Conservation (phyloP, 1,139 yeast genomes). For the Protomyces arabidopsidicola region DNA sequence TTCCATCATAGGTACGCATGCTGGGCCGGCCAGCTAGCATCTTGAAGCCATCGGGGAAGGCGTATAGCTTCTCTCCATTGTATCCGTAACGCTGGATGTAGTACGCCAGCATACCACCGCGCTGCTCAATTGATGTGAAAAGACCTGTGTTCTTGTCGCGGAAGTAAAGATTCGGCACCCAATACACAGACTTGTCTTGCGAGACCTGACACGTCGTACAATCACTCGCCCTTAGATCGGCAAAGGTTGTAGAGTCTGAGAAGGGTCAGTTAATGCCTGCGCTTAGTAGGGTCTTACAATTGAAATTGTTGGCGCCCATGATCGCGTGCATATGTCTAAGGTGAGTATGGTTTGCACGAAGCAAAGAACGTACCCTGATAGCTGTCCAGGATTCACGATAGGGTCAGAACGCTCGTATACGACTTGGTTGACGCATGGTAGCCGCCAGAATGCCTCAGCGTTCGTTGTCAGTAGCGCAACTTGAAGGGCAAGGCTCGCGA, state of each 20-base stretch:
- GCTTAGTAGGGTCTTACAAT: not conserved
- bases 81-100: conserved; percentile 28
- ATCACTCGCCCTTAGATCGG: conserved; percentile 9
- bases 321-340: conserved; percentile 26
- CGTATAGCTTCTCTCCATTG: conserved; percentile 21
- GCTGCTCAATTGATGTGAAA: conserved; percentile 16
- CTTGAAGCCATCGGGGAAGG: conserved; percentile 30
- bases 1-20: conserved; percentile 2
- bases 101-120: conserved; percentile 29
- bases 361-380: not conserved
- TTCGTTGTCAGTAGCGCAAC: not conserved
- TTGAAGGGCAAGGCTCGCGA: not conserved
- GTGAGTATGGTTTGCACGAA: not conserved
- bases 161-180: conserved; percentile 28
- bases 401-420: conserved; percentile 26
- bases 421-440: conserved; percentile 18
- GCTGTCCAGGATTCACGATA: conserved; percentile 15
- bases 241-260: conserved; percentile 13
- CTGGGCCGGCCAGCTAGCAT: conserved; percentile 29
- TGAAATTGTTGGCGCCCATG: conserved; percentile 25
- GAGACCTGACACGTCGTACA: conserved; percentile 28
- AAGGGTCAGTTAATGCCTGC: not conserved
- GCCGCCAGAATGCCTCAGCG: conserved; percentile 17
- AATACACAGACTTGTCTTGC: conserved; percentile 26
- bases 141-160: conserved; percentile 10